Percentiles rank a stretch among this genome's conserved stretches.
phyloP scores from a whole-genome alignment of 768 basidiomycete genomes.

The Rickenella mellea region DNA sequence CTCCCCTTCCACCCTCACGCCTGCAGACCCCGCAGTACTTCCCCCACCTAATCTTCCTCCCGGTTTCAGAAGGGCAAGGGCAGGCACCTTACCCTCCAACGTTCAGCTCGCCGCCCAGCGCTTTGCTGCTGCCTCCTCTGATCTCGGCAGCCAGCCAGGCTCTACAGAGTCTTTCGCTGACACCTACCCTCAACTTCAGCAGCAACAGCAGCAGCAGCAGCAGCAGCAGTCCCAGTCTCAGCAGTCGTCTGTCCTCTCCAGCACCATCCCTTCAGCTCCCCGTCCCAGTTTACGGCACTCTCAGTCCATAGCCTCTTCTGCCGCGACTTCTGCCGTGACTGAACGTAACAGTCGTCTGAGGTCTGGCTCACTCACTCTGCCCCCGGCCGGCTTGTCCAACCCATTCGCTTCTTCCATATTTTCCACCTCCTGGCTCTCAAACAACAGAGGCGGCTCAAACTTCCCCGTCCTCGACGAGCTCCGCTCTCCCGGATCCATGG shows the following conservation, averaged over 20 bases:
- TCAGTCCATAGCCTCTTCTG: slow-evolving; percentile 54
- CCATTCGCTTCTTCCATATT: slow-evolving; percentile 80
- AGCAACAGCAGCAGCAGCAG: neutral
- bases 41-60: slow-evolving; percentile 73
- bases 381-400: slow-evolving; percentile 65
- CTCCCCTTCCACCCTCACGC: slow-evolving; percentile 45
- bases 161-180: slow-evolving; percentile 3
- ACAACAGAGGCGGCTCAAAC: slow-evolving; percentile 44
- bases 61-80: slow-evolving; percentile 90
- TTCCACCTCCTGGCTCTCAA: slow-evolving; percentile 80
- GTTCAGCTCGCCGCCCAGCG: slow-evolving; percentile 81
- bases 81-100: slow-evolving; percentile 95
- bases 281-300: slow-evolving; percentile 70
- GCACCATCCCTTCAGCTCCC: slow-evolving; percentile 30
- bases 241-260: neutral
- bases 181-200: slow-evolving; percentile 26
- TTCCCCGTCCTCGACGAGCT: slow-evolving; percentile 70
- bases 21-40: slow-evolving; percentile 46
- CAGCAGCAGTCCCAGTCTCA: neutral
- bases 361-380: slow-evolving; percentile 87
- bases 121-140: slow-evolving; percentile 60
- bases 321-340: slow-evolving; percentile 37
- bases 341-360: slow-evolving; percentile 79
- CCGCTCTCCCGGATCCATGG: slow-evolving; percentile 70
- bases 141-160: slow-evolving; percentile 29